Percentiles rank a stretch among this genome's conserved stretches.
These are phyloP conservation scores for Pelargonium citronellum DNA, from an alignment of 441 rosid species.

Conservation along the genomic window DNA sequence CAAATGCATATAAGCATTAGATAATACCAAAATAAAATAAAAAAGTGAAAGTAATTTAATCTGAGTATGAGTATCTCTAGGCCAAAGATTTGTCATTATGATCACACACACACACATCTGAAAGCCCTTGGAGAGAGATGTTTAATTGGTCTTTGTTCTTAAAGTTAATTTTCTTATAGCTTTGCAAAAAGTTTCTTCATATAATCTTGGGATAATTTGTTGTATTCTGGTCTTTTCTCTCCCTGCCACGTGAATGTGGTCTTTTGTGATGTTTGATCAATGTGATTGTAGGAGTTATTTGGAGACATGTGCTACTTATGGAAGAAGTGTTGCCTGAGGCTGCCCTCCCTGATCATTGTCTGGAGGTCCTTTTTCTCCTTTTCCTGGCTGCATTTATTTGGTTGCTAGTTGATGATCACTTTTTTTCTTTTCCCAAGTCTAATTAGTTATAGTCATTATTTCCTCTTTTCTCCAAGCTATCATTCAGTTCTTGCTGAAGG, in stretches of 20 bases:
- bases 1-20: neutral
- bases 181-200: constrained; percentile 1
- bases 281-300: constrained; percentile 58
- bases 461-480: too few species aligned
- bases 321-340: constrained; percentile 79
- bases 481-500: neutral
- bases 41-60: neutral
- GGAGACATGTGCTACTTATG: constrained; percentile 82
- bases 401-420: neutral
- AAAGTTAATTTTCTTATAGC: constrained; percentile 6
- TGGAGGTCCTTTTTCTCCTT: constrained; percentile 44
- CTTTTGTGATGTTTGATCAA: constrained; percentile 21
- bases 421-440: too few species aligned
- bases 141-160: neutral
- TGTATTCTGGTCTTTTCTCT: constrained; percentile 11
- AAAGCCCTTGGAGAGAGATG: neutral
- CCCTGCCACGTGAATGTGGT: constrained; percentile 12
- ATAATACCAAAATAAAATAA: neutral
- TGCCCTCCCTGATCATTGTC: constrained; percentile 58
- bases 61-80: neutral
- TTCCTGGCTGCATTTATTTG: neutral
- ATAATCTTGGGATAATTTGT: neutral
- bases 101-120: neutral
- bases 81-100: constrained; percentile 1
- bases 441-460: too few species aligned